A percentile compares a stretch with the other conserved stretches of the same genome.
phyloP scores from a whole-genome alignment of 139 green algal genomes.

The Chlamydomonas urium region DNA sequence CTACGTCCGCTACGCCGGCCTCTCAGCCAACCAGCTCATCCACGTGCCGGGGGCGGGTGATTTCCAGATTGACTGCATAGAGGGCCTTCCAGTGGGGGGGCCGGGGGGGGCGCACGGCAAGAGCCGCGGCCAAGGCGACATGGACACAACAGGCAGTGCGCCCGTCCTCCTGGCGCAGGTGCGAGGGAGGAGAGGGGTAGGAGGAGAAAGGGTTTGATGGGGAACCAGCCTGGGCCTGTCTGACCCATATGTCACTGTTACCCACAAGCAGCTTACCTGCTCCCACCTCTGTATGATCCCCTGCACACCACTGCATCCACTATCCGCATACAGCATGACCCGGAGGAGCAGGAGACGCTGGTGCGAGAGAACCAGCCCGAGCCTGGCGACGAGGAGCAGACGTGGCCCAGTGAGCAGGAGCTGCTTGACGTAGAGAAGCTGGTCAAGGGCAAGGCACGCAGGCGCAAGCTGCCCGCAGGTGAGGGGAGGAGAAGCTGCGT shows the following conservation, averaged over 20 bases:
- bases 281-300: too few species aligned
- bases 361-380: constrained; percentile 60
- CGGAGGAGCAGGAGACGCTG: constrained; percentile 50
- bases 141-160: constrained; percentile 13
- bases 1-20: constrained; percentile 59
- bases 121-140: constrained; percentile 12
- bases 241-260: too few species aligned
- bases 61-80: constrained; percentile 56
- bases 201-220: not conserved
- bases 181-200: not conserved
- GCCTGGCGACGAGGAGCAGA: constrained; percentile 70
- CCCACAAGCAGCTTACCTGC: too few species aligned
- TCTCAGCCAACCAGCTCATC: constrained; percentile 74
- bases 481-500: constrained; percentile 17
- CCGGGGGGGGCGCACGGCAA: not conserved
- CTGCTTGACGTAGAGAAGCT: constrained; percentile 40
- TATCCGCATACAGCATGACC: constrained; percentile 34
- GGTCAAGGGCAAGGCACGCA: constrained; percentile 36
- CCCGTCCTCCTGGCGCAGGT: constrained; percentile 10
- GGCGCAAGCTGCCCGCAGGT: constrained; percentile 30
- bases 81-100: not conserved
- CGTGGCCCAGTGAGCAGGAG: constrained; percentile 89
- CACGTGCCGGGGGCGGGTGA: constrained; percentile 74
- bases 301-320: too few species aligned
- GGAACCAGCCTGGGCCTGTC: too few species aligned